Evolutionary conservation across 805 yeast species (phyloP), one percentile per base, ranked within the genome.

Genomic region (Lipomyces yamanashiensis): DNA sequence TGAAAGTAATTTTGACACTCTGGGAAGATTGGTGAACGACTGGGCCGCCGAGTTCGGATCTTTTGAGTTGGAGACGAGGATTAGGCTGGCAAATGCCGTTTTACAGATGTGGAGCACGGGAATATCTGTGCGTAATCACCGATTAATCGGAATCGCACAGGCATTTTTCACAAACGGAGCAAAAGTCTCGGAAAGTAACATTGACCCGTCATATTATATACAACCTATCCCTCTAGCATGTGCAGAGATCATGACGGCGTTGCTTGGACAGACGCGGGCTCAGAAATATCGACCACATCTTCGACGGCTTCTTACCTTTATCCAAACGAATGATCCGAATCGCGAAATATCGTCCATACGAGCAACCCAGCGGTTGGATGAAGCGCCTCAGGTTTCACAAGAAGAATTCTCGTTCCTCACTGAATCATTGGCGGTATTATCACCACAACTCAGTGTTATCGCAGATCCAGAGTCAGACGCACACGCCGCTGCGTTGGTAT

Each of bases 91-190:
- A 17, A 59, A 50, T 19, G 52, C 63, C 7, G 61, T 63, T 17
- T 34, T 56, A 37, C 67, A 63, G 49, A 59, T 63, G 64, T 63
- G 67, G 67, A 34, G 61, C 48, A 59, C 62, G n/a, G 67, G 61
- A 15, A 43, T 50, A 23, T 34, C 67, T n/a, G 51, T 49, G 10
- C 21, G 56, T 3, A 56, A 56, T 45, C 12, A 9, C 28, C 51
- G 61, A 40, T n/a, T 56, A 23, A 40, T 19, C 4, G 43, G 44
- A 9, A 43, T 63, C 19, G 54, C 64, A 12, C 15, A 33, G 37
- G 10, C 50, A 15, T 63, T 55, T 21, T 50, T 59, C 41, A 36
- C 19, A 9, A 51, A 34, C 34, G 57, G 49, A 13, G 44, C 15
- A 2, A 36, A 51, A 9, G 9, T 8, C 13, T 9, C n/a, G 21